These are phyloP conservation scores for Pichia sp. DNA, from an alignment of 1,139 yeast genomes.

Conservation along the genomic window DNA sequence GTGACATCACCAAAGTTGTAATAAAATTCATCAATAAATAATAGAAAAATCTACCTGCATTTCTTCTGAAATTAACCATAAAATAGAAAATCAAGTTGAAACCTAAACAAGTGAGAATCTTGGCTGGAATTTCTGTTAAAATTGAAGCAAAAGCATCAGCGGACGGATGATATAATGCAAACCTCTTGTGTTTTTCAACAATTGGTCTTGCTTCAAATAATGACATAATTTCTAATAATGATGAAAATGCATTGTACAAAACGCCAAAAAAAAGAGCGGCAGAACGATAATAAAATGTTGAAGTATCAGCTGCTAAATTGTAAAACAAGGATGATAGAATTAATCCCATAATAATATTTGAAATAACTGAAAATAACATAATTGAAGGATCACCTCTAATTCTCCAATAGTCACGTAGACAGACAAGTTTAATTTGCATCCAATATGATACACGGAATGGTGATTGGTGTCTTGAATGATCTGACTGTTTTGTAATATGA, in stretches of 20 bases:
- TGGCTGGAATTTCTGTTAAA: slow-evolving; percentile 41
- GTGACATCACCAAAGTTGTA: slow-evolving; percentile 35
- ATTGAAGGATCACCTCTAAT: slow-evolving; percentile 45
- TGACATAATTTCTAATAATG: slow-evolving; percentile 45
- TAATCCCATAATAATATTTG: slow-evolving; percentile 46
- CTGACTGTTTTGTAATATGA: slow-evolving; percentile 36
- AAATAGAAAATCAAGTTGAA: slow-evolving; percentile 46
- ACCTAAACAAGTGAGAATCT: slow-evolving; percentile 36
- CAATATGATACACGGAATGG: slow-evolving; percentile 41
- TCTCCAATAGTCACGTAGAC: slow-evolving; percentile 42
- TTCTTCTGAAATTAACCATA: slow-evolving; percentile 41
- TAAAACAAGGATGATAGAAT: slow-evolving; percentile 47
- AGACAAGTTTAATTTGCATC: slow-evolving; percentile 42
- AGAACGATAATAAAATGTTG: slow-evolving; percentile 52
- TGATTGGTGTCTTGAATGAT: slow-evolving; percentile 32
- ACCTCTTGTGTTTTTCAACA: slow-evolving; percentile 49
- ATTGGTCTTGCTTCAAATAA: slow-evolving; percentile 46
- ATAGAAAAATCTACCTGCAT: slow-evolving; percentile 51
- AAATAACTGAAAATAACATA: slow-evolving; percentile 38
- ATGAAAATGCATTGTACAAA: slow-evolving; percentile 48
- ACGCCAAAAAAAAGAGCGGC: slow-evolving; percentile 49
- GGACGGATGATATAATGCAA: slow-evolving; percentile 53
- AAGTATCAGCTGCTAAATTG: slow-evolving; percentile 36
- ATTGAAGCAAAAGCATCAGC: slow-evolving; percentile 50
- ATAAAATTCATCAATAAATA: slow-evolving; percentile 44